These are phyloP conservation scores for Rhynchospora pubera DNA, from an alignment of 176 grass and related monocot species.

Conservation along the genomic window DNA sequence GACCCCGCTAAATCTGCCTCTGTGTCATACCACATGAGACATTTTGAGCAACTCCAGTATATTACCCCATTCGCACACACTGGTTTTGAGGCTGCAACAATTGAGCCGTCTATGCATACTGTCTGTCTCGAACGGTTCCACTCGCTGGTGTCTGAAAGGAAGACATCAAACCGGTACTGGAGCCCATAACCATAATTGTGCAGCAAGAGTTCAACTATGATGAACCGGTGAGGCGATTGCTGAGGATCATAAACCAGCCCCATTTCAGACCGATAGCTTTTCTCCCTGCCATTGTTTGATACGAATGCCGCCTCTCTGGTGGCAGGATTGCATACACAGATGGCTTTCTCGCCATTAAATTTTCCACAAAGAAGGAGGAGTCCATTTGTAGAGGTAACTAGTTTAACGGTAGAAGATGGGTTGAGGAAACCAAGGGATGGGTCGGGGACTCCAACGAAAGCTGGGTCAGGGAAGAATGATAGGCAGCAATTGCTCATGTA, in stretches of 20 bases:
- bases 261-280: background rate
- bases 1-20: background rate
- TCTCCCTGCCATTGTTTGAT: background rate
- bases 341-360: background rate
- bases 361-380: background rate
- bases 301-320: background rate
- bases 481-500: background rate
- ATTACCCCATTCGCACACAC: background rate
- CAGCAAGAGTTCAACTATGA: background rate
- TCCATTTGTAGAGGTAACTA: background rate
- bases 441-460: background rate
- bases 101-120: background rate
- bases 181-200: background rate
- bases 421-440: background rate
- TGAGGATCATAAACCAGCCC: conserved; percentile 1
- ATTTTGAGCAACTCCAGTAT: background rate
- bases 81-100: background rate
- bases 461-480: background rate
- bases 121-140: background rate
- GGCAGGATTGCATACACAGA: conserved; percentile 4
- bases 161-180: background rate
- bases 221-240: background rate
- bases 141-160: background rate
- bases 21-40: background rate
- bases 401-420: background rate